A percentile compares a stretch with the other conserved stretches of the same genome.
phyloP scores from a whole-genome alignment of 1,284 basidiomycete species.

The Malassezia pachydermatis region DNA sequence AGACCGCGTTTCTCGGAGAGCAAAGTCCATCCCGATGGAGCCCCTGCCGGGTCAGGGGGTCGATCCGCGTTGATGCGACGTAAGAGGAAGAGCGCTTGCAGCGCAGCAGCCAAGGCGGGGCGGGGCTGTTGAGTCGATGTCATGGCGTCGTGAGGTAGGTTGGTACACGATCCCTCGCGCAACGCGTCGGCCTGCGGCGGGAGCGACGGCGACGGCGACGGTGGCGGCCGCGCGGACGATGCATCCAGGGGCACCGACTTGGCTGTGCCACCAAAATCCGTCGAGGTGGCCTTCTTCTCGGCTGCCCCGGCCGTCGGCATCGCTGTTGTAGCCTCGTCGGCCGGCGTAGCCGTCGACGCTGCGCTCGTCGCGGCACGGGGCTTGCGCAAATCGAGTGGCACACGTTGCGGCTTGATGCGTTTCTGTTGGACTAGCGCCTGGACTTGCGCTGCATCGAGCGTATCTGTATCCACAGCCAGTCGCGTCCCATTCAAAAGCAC shows the following conservation, averaged over 20 bases:
- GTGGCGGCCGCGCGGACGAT: background rate
- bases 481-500: conserved; percentile 84
- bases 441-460: conserved; percentile 76
- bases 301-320: conserved; percentile 3
- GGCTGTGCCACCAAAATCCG: background rate
- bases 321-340: background rate
- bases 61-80: conserved; percentile 40
- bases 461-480: conserved; percentile 77
- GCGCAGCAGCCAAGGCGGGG: conserved; percentile 38
- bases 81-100: conserved; percentile 41
- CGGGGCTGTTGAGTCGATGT: background rate
- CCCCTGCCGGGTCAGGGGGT: conserved; percentile 49
- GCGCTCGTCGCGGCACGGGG: background rate
- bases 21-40: conserved; percentile 65
- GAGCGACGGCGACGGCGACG: background rate
- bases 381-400: conserved; percentile 66
- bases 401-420: conserved; percentile 70
- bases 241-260: background rate
- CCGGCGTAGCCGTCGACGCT: background rate
- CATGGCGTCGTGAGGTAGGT: background rate
- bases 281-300: background rate
- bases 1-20: conserved; percentile 68
- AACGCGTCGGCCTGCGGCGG: background rate
- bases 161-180: background rate
- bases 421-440: conserved; percentile 72